Base-by-base conservation (phyloP, 768 basidiomycete genomes). In the Tylopilus plumbeoviolaceoides region DNA sequence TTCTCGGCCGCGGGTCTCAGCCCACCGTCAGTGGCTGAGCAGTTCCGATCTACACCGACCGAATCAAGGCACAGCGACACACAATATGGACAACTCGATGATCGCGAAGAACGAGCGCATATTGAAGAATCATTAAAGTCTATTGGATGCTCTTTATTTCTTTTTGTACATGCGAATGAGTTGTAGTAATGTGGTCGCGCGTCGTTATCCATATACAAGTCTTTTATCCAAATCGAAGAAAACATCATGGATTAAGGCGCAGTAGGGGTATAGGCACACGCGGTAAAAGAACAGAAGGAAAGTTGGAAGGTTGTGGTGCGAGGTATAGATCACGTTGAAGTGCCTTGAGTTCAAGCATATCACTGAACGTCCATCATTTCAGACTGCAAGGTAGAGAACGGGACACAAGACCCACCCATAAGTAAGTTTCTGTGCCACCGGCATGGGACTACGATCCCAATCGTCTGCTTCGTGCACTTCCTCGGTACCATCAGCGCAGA, bases 391-490 rank as follows among this genome's bases (percentile, higher is more conserved):
- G 14, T 8, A 14, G 47, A 40, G 44, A 40, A 27, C 17, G 23
- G 25, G 23, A 1, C 12, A 15, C 10, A n/a, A 17, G 18, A 79
- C 85, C 77, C 64, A 89, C 85, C 83, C 77, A 63, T 87, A 89
- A 3, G 80, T 77, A 58, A 89, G 70, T 54, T 75, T 78, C 30
- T 75, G 75, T 7, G 84, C 78, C 23, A 85, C 81, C 38, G 86
- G 83, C 2, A 77, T 76, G 3, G 88, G 87, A 1, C 85, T 87
- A 15, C 88, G 77, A 65, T 90, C 88, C 88, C 88, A 89, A 51
- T 87, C 85, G 64, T 90, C 88, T 4, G 85, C 88, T 28, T 75
- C 66, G 62, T 78, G 78, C 10, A 89, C 72, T 63, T 87, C 76
- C 54, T 85, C 81, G 12, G 72, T 69, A 48, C 76, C 78, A 2